Evolutionary conservation across 129 eudicot species (phyloP).

Genomic region (Solidago caesia): DNA sequence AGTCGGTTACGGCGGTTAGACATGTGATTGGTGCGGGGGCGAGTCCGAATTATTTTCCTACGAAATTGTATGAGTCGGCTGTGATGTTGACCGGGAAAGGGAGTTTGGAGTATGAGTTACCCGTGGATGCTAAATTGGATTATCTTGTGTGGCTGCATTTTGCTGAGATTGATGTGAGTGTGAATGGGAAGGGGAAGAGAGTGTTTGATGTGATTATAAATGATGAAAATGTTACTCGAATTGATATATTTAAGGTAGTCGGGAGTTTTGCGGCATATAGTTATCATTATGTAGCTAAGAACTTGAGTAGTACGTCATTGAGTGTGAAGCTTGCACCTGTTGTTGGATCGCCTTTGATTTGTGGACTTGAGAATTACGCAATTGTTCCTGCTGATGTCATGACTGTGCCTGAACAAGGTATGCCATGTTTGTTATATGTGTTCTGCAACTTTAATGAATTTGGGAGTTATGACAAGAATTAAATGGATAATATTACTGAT

Average conservation of each 20-base stretch:
- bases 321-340: conserved; percentile 68
- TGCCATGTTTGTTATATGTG: not conserved
- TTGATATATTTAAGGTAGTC: conserved; percentile 71
- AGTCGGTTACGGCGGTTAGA: conserved; percentile 51
- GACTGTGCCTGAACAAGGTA: conserved; percentile 91
- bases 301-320: conserved; percentile 64
- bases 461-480: not conserved
- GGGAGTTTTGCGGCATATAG: conserved; percentile 85
- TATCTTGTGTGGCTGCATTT: conserved; percentile 90
- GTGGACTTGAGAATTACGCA: conserved; percentile 93
- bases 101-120: conserved; percentile 65
- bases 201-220: conserved; percentile 86
- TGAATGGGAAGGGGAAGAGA: conserved; percentile 70
- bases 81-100: conserved; percentile 43
- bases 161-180: conserved; percentile 83
- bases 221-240: conserved; percentile 63
- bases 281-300: conserved; percentile 64
- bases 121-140: conserved; percentile 89
- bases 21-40: conserved; percentile 35
- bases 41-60: conserved; percentile 73
- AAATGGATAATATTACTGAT: conserved; percentile 1
- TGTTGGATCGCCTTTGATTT: conserved; percentile 68
- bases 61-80: conserved; percentile 68
- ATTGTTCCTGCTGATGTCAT: conserved; percentile 83
- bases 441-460: not conserved